Conservation (phyloP, 192 early-diverging fungal species). For the Coemansia sp. region DNA sequence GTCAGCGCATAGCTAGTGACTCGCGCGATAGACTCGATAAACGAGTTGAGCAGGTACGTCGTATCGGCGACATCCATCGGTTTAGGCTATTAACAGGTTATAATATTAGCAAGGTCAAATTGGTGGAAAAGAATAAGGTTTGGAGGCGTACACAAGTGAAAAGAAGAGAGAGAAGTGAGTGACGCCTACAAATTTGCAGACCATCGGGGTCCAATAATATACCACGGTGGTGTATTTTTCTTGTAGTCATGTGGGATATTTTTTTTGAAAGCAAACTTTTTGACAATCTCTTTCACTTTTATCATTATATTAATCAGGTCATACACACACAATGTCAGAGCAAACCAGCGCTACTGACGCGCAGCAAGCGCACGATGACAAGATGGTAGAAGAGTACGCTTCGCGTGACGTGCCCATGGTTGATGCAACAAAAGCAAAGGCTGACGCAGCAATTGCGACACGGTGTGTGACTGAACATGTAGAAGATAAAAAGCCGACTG, state of each 20-base stretch:
- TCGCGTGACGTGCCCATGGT: not conserved
- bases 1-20: constrained; percentile 64
- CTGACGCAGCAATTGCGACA: constrained; percentile 14
- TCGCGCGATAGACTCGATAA: constrained; percentile 62
- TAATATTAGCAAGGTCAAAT: not conserved
- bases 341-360: not conserved
- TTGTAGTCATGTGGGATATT: not conserved
- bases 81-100: not conserved
- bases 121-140: not conserved
- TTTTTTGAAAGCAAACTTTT: not conserved
- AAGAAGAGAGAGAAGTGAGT: not conserved
- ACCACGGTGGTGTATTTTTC: not conserved
- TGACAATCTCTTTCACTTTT: not conserved
- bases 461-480: constrained; percentile 15
- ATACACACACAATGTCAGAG: not conserved
- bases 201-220: not conserved
- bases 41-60: constrained; percentile 53
- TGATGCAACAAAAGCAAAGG: constrained; percentile 18
- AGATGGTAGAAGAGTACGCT: constrained; percentile 22
- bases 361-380: not conserved
- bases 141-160: too few relatives aligned
- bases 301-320: not conserved
- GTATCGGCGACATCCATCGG: constrained; percentile 16
- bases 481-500: constrained; percentile 4
- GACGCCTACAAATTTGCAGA: not conserved